Percentiles rank a stretch among this genome's conserved stretches.
Conservation (phyloP, 2,329 filamentous ascomycete genomes). For the Chalara sp. region DNA sequence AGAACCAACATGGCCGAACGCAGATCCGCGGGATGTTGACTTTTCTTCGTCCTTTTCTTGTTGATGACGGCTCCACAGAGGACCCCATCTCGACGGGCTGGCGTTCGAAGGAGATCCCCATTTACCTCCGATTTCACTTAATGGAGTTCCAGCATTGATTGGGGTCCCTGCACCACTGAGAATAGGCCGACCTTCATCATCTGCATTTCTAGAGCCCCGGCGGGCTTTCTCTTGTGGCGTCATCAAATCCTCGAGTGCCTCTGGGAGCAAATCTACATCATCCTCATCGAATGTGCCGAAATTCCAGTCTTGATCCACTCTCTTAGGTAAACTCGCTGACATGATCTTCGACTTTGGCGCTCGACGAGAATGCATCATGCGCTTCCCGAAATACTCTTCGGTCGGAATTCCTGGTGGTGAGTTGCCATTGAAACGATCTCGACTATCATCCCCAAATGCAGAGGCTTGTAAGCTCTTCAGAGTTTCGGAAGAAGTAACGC, state of each 20-base stretch:
- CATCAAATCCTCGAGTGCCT: constrained; percentile 57
- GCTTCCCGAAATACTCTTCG: constrained; percentile 61
- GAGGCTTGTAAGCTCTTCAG: constrained; percentile 60
- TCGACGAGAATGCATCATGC: constrained; percentile 64
- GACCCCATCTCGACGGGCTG: constrained; percentile 55
- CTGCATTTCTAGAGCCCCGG: constrained; percentile 54
- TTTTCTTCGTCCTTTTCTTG: constrained; percentile 46
- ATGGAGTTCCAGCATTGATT: constrained; percentile 33
- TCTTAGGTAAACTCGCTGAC: constrained; percentile 61
- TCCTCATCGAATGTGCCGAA: constrained; percentile 75
- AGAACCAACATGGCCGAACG: constrained; percentile 60
- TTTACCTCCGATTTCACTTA: constrained; percentile 33
- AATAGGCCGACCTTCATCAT: constrained; percentile 38
- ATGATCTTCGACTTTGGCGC: constrained; percentile 61
- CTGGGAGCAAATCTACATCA: constrained; percentile 59
- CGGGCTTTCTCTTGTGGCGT: constrained; percentile 63
- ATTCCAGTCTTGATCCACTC: constrained; percentile 56
- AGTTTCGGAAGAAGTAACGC: constrained; percentile 54
- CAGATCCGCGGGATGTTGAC: constrained; percentile 37
- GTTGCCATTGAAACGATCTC: constrained; percentile 53
- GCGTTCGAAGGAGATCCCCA: constrained; percentile 53
- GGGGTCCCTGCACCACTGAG: constrained; percentile 33
- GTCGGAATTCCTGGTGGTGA: constrained; percentile 33
- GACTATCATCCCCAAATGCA: constrained; percentile 53
- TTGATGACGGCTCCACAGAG: constrained; percentile 52